A percentile compares a stretch with the other conserved stretches of the same genome.
Conservation (phyloP, 2,329 filamentous ascomycete species). For the Colletotrichum orbiculare region DNA sequence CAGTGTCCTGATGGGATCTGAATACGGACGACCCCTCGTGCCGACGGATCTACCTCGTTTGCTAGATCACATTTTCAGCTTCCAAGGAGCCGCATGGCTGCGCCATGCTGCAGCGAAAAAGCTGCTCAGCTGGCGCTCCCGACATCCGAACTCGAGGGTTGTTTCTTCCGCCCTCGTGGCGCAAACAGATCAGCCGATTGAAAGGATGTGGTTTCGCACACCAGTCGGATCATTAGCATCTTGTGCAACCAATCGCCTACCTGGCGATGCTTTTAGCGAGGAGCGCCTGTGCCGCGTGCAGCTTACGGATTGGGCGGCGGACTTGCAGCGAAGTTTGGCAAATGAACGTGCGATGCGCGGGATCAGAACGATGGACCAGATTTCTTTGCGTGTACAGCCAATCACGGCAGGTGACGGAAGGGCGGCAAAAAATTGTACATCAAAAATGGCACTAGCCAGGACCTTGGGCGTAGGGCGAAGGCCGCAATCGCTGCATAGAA, state of each 20-base stretch:
- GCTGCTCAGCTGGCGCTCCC: conserved; percentile 74
- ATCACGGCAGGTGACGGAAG: conserved; percentile 58
- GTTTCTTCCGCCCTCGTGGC: conserved; percentile 41
- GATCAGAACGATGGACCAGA: conserved; percentile 68
- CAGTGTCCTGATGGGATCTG: conserved; percentile 90
- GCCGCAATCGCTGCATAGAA: conserved; percentile 15
- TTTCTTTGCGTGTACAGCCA: conserved; percentile 76
- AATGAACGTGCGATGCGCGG: conserved; percentile 79
- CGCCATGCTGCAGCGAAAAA: conserved; percentile 87
- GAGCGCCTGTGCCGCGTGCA: conserved; percentile 61
- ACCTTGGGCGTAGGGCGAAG: not conserved
- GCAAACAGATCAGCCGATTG: conserved; percentile 44
- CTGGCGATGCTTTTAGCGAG: conserved; percentile 44
- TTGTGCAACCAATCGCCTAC: not conserved
- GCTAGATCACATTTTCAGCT: conserved; percentile 80
- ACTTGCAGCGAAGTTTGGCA: conserved; percentile 80
- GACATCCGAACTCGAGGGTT: conserved; percentile 37
- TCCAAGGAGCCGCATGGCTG: conserved; percentile 82
- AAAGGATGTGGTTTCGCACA: conserved; percentile 50
- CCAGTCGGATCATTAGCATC: conserved; percentile 41
- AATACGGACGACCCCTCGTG: conserved; percentile 85
- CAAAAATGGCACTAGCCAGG: conserved; percentile 19
- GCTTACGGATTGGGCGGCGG: conserved; percentile 83
- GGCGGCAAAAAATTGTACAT: not conserved
- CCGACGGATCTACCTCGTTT: conserved; percentile 78